These are phyloP conservation scores for Dendrobium chrysotoxum DNA, from an alignment of 106 monocot genomes.

Conservation along the genomic window DNA sequence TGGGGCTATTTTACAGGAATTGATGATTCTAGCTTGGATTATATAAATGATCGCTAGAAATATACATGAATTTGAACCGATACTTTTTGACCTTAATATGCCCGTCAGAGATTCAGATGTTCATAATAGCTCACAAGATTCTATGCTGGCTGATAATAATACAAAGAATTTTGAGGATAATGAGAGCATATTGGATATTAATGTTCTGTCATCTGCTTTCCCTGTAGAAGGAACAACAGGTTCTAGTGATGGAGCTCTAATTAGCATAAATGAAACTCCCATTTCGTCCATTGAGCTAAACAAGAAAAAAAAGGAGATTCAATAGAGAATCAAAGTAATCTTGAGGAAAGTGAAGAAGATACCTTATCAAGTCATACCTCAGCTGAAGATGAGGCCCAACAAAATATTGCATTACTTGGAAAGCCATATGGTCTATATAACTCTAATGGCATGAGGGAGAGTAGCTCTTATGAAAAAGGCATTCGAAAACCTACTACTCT, in stretches of 20 bases:
- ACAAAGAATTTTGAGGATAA: slow-evolving; percentile 19
- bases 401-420: neutral
- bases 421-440: neutral
- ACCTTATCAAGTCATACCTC: slow-evolving; percentile 33
- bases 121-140: no score
- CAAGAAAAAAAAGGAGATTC: neutral
- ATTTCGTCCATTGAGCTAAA: neutral
- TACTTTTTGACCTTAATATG: slow-evolving; percentile 60
- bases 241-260: neutral
- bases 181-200: neutral
- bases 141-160: neutral
- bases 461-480: neutral
- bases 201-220: slow-evolving; percentile 13
- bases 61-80: slow-evolving; percentile 12
- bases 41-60: slow-evolving; percentile 6
- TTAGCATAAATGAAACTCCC: neutral
- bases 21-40: slow-evolving; percentile 9
- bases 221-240: slow-evolving; percentile 5
- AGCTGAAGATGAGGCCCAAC: neutral
- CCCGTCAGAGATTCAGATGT: neutral
- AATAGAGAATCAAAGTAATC: slow-evolving; percentile 8
- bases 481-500: neutral
- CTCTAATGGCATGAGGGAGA: neutral
- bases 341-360: slow-evolving; percentile 39
- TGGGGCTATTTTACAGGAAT: slow-evolving; percentile 6